phyloP scores from a whole-genome alignment of 2,329 filamentous ascomycete species.

The Pseudopithomyces maydicus region DNA sequence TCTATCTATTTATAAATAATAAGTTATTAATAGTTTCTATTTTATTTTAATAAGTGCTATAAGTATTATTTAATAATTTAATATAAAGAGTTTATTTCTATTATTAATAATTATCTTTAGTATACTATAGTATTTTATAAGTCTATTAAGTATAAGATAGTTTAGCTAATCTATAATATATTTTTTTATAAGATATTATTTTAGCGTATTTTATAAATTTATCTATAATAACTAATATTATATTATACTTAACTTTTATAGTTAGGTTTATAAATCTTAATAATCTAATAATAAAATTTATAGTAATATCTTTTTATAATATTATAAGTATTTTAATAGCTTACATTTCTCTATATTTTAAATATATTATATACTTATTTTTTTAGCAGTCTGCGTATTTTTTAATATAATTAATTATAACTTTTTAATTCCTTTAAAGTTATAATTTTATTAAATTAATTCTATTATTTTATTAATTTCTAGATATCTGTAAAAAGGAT shows the following conservation, averaged over 20 bases:
- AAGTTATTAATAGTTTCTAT: slow-evolving; percentile 3
- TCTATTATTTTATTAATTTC: not conserved
- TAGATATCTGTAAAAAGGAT: not conserved
- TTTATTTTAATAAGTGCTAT: slow-evolving; percentile 3
- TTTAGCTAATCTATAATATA: not conserved
- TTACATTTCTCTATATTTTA: slow-evolving; percentile 12
- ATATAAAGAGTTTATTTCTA: slow-evolving; percentile 7
- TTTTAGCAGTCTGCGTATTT: slow-evolving; percentile 9
- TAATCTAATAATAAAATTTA: slow-evolving; percentile 11
- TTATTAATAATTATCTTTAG: slow-evolving; percentile 7
- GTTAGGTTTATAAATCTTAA: slow-evolving; percentile 1
- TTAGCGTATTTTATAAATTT: not conserved
- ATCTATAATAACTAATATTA: not conserved
- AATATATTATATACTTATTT: slow-evolving; percentile 5
- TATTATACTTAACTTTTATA: slow-evolving; percentile 6
- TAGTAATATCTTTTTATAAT: slow-evolving; percentile 1
- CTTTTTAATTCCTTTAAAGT: not conserved
- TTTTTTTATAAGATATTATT: not conserved
- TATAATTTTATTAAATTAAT: not conserved
- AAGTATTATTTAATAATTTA: slow-evolving; percentile 4
- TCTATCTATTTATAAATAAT: slow-evolving; percentile 1
- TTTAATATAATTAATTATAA: not conserved
- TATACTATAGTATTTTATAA: slow-evolving; percentile 3
- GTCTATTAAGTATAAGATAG: not conserved
- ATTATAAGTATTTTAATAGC: slow-evolving; percentile 2